Evolutionary conservation across 2,329 filamentous ascomycete genomes (phyloP), one percentile per base, ranked within the genome.

Genomic region (Colletotrichum gigasporum): DNA sequence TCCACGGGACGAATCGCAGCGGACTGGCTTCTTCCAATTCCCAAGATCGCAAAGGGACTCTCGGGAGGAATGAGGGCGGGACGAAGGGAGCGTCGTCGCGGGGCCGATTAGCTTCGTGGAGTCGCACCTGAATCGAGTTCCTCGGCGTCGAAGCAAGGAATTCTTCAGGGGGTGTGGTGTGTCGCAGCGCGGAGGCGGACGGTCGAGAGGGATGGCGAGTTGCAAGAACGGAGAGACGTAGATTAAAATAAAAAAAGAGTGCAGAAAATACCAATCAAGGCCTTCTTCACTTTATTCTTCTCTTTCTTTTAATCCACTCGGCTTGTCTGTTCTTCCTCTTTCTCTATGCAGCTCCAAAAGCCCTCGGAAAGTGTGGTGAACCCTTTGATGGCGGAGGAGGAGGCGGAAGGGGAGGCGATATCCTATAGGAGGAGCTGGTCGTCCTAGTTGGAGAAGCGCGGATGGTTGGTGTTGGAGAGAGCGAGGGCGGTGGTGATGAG

Each of bases 121-220:
- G 59, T 51, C 51, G 59, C 59, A 57, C 52, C 65, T 66, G 69
- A 72, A 69, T 73, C 72, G 73, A 78, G 79, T 81, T 81, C 79
- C 76, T 79, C 73, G 73, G 74, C 67, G 74, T 73, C 73, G 74
- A 73, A 73, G 74, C 75, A 75, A 80, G 79, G 79, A 81, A 82
- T 82, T 78, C 67, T 59, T 61, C 51, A 54, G 67, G 67, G 67
- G 50, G 37, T 63, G 61, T 44, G n/a, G n/a, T 55, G 34, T 18
- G 52, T 59, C 45, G 54, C 60, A 41, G 54, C 39, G 10, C 50
- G 35, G 50, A 18, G 57, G 52, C 52, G 42, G 58, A 62, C 52
- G 39, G 52, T 62, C 50, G 56, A 16, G 52, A 64, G 60, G 51
- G 52, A 65, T 66, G 61, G 61, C 44, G 53, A 65, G 51, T 58